A percentile compares a stretch with the other conserved stretches of the same genome.
Conservation (phyloP, 2,329 filamentous ascomycete species). For the Alternaria dauci region DNA sequence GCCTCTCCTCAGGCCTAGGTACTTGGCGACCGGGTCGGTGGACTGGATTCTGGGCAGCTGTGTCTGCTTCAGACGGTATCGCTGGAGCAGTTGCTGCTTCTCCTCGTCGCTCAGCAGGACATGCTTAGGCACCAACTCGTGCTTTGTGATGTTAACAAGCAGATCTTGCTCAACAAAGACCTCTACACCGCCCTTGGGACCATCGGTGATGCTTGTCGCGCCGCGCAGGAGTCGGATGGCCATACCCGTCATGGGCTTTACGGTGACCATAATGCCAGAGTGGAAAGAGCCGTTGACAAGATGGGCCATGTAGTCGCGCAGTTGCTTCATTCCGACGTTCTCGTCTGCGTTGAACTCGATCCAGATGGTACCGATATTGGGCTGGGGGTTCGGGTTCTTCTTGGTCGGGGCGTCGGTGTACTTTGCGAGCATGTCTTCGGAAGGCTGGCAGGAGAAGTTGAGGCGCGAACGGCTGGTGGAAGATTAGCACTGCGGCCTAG, state of each 20-base stretch:
- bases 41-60: slow-evolving; percentile 92
- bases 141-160: slow-evolving; percentile 96
- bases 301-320: slow-evolving; percentile 87
- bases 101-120: slow-evolving; percentile 89
- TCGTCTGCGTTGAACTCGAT: slow-evolving; percentile 88
- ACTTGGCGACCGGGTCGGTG: slow-evolving; percentile 90
- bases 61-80: slow-evolving; percentile 96
- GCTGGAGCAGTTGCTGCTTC: slow-evolving; percentile 82
- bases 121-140: slow-evolving; percentile 95
- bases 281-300: slow-evolving; percentile 82
- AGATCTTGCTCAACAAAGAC: slow-evolving; percentile 96
- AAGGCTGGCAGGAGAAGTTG: slow-evolving; percentile 87
- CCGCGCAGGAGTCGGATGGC: slow-evolving; percentile 59
- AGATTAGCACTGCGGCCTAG: slow-evolving; percentile 9
- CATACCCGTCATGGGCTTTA: slow-evolving; percentile 81
- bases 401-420: slow-evolving; percentile 77
- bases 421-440: slow-evolving; percentile 82
- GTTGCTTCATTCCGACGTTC: slow-evolving; percentile 87
- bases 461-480: slow-evolving; percentile 76
- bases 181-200: slow-evolving; percentile 86
- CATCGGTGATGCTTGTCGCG: slow-evolving; percentile 38
- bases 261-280: slow-evolving; percentile 89
- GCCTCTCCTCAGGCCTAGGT: slow-evolving; percentile 86
- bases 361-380: slow-evolving; percentile 87
- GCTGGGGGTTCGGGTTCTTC: slow-evolving; percentile 72